These are phyloP conservation scores for Rhodosporidiobolus odoratus DNA, from an alignment of 768 basidiomycete genomes.

Conservation along the genomic window DNA sequence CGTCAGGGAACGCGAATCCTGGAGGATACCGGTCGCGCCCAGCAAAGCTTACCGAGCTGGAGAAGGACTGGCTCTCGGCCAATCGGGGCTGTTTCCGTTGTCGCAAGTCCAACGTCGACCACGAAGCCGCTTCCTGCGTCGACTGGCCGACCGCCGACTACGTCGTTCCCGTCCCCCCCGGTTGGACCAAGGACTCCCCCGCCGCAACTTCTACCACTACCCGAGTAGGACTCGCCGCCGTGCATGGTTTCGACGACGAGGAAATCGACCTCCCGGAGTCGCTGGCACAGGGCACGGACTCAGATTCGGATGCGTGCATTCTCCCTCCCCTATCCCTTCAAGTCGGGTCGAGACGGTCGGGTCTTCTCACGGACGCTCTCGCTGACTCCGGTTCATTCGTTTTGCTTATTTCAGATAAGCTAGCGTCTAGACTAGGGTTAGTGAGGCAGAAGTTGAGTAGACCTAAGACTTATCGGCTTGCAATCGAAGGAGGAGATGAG, in stretches of 20 bases:
- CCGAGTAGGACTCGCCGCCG: neutral
- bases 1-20: too few species aligned
- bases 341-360: neutral
- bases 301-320: slow-evolving; percentile 8
- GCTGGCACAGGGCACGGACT: neutral
- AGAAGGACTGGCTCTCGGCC: too few species aligned
- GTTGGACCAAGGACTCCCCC: slow-evolving; percentile 2
- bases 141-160: too few species aligned
- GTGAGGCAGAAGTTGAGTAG: slow-evolving; percentile 1
- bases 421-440: too few species aligned
- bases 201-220: neutral
- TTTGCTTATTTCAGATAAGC: too few species aligned
- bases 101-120: too few species aligned
- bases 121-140: too few species aligned
- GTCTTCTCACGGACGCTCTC: too few species aligned
- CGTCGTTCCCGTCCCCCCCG: slow-evolving; percentile 6
- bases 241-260: neutral
- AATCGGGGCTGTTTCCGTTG: too few species aligned
- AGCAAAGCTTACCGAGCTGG: too few species aligned
- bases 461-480: neutral
- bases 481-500: neutral
- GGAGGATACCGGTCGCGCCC: too few species aligned
- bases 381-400: too few species aligned
- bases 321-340: slow-evolving; percentile 2
- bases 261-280: slow-evolving; percentile 9